These are phyloP conservation scores for Acanthochlamys bracteata DNA, from an alignment of 106 monocot species.

Conservation along the genomic window DNA sequence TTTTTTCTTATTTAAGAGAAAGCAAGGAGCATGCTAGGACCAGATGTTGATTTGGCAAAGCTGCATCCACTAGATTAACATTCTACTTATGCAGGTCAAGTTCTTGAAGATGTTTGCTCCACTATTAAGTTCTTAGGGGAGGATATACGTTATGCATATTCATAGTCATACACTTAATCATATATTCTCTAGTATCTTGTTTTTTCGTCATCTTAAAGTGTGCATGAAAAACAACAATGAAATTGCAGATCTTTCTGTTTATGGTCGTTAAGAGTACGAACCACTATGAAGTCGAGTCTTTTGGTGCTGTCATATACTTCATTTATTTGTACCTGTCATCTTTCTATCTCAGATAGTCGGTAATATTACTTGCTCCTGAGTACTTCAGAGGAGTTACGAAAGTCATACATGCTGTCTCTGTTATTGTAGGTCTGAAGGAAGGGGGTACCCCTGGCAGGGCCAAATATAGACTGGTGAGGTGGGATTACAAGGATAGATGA, in stretches of 20 bases:
- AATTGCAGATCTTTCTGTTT: too few relatives aligned
- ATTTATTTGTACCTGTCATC: neutral
- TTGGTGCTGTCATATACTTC: neutral
- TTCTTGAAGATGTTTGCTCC: too few relatives aligned
- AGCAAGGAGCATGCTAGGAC: constrained; percentile 78
- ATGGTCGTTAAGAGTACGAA: neutral
- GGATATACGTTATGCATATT: too few relatives aligned
- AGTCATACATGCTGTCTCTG: constrained; percentile 86
- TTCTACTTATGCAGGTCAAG: too few relatives aligned
- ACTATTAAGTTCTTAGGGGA: too few relatives aligned
- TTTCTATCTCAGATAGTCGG: constrained; percentile 60
- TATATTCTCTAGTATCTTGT: too few relatives aligned
- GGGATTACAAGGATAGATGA: neutral
- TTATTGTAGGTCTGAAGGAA: constrained; percentile 97
- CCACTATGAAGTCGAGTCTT: too few relatives aligned
- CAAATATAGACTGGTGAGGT: constrained; percentile 86
- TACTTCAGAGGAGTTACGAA: constrained; percentile 83
- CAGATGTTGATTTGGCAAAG: constrained; percentile 84
- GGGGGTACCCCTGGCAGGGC: constrained; percentile 97
- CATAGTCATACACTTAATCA: too few relatives aligned
- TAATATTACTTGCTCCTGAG: constrained; percentile 65
- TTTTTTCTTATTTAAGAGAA: constrained; percentile 37
- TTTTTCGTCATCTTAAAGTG: too few relatives aligned
- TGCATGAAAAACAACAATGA: too few relatives aligned
- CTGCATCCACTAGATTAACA: neutral